Conservation (phyloP, 192 early-diverging fungal species). For the Cladochytrium replicatum region DNA sequence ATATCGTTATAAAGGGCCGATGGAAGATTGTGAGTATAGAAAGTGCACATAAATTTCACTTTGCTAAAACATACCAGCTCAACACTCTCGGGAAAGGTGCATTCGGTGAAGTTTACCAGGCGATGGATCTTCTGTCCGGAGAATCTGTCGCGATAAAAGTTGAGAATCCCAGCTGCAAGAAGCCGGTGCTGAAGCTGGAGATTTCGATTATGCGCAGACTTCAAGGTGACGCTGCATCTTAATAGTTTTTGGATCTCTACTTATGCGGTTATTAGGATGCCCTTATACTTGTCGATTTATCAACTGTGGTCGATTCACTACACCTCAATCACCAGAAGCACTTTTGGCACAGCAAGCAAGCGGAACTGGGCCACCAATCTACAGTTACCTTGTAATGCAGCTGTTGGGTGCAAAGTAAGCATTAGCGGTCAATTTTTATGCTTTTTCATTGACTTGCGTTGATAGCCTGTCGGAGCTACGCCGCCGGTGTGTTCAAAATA, state of each 20-base stretch:
- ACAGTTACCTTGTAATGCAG: constrained; percentile 47
- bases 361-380: constrained; percentile 12
- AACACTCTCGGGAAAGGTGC: constrained; percentile 37
- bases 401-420: constrained; percentile 43
- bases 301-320: constrained; percentile 28
- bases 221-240: constrained; percentile 12
- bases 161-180: constrained; percentile 34
- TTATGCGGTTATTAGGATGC: constrained; percentile 9
- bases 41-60: too few species aligned
- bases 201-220: constrained; percentile 28
- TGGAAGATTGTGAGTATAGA: too few species aligned
- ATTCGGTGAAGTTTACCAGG: constrained; percentile 46
- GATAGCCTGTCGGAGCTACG: constrained; percentile 40
- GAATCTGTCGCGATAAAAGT: constrained; percentile 44
- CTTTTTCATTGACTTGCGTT: not conserved
- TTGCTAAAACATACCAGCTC: too few species aligned
- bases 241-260: not conserved
- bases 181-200: constrained; percentile 42
- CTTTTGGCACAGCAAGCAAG: constrained; percentile 11
- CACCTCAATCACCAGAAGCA: constrained; percentile 14
- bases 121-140: constrained; percentile 20
- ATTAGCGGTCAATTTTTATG: constrained; percentile 3
- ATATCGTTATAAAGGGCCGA: too few species aligned
- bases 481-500: constrained; percentile 11
- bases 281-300: constrained; percentile 26